Evolutionary conservation across 2,329 filamentous ascomycete species (phyloP).

Genomic region (Cladosporium velox): DNA sequence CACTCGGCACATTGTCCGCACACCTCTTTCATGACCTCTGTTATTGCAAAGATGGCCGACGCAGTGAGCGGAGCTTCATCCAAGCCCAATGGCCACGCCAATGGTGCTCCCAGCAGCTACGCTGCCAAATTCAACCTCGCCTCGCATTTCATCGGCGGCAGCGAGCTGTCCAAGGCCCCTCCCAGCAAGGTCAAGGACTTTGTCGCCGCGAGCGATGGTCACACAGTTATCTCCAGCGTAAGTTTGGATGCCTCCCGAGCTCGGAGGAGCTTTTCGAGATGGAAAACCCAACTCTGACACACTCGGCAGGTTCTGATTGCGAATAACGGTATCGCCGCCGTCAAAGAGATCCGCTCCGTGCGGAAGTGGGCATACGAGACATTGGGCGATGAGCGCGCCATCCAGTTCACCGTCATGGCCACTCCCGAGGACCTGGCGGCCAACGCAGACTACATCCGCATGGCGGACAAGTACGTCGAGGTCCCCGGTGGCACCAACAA

Average conservation of each 20-base stretch:
- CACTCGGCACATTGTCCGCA: conserved; percentile 21
- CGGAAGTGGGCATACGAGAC: conserved; percentile 99
- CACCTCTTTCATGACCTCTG: conserved; percentile 27
- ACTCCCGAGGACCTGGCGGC: conserved; percentile 96
- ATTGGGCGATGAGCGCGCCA: conserved; percentile 95
- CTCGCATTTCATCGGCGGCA: conserved; percentile 95
- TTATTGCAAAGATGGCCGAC: conserved; percentile 42
- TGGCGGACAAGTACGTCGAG: conserved; percentile 99
- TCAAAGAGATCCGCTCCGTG: conserved; percentile 98
- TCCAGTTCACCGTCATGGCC: conserved; percentile 99
- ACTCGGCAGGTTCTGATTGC: conserved; percentile 85
- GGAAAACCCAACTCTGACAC: conserved; percentile 16
- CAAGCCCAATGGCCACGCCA: conserved; percentile 38
- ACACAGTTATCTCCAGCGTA: conserved; percentile 98
- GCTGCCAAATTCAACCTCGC: conserved; percentile 80
- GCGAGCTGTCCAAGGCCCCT: conserved; percentile 77
- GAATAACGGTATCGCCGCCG: conserved; percentile 99
- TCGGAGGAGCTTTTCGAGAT: conserved; percentile 10
- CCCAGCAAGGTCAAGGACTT: conserved; percentile 95
- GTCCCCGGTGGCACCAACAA: conserved; percentile 99
- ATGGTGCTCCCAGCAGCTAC: conserved; percentile 64
- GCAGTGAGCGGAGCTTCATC: conserved; percentile 42
- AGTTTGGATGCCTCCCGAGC: conserved; percentile 43
- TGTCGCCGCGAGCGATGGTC: conserved; percentile 82
- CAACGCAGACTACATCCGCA: conserved; percentile 98